These are phyloP conservation scores for Ramaria sp. DNA, from an alignment of 768 basidiomycete genomes.

Conservation along the genomic window DNA sequence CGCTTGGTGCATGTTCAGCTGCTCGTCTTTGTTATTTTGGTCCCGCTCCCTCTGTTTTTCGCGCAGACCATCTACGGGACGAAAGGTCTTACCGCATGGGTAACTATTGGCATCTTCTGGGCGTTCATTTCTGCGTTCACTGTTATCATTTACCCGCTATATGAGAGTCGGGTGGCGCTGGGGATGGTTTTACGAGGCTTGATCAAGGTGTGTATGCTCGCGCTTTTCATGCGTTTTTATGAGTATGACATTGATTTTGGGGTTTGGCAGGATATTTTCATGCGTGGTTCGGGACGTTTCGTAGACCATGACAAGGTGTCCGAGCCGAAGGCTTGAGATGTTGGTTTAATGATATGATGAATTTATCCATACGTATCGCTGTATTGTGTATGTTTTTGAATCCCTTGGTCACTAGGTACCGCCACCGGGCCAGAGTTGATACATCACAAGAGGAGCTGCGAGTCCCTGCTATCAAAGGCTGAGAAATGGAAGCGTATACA, in stretches of 20 bases:
- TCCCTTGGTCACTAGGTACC: too few relatives aligned
- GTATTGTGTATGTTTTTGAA: too few relatives aligned
- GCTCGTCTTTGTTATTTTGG: slow-evolving; percentile 53
- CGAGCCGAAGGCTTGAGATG: neutral
- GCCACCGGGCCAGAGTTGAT: too few relatives aligned
- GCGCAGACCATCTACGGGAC: slow-evolving; percentile 60
- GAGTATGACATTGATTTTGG: neutral
- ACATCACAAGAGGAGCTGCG: too few relatives aligned
- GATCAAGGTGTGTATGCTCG: slow-evolving; percentile 60
- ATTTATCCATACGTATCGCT: too few relatives aligned
- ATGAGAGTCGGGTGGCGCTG: slow-evolving; percentile 67
- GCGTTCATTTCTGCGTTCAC: slow-evolving; percentile 62
- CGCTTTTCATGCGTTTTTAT: too few relatives aligned
- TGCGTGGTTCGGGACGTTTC: neutral
- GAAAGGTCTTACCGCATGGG: slow-evolving; percentile 66
- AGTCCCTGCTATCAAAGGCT: too few relatives aligned
- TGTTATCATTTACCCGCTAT: slow-evolving; percentile 80
- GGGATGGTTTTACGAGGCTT: slow-evolving; percentile 47
- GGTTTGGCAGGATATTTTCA: neutral
- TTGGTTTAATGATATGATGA: neutral
- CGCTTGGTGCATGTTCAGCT: slow-evolving; percentile 26
- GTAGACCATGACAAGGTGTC: neutral
- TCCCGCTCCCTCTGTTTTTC: slow-evolving; percentile 84
- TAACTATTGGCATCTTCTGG: slow-evolving; percentile 76
- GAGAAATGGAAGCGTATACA: too few relatives aligned